Conservation (phyloP, 805 yeast species). For the Schwanniomyces sp. region DNA sequence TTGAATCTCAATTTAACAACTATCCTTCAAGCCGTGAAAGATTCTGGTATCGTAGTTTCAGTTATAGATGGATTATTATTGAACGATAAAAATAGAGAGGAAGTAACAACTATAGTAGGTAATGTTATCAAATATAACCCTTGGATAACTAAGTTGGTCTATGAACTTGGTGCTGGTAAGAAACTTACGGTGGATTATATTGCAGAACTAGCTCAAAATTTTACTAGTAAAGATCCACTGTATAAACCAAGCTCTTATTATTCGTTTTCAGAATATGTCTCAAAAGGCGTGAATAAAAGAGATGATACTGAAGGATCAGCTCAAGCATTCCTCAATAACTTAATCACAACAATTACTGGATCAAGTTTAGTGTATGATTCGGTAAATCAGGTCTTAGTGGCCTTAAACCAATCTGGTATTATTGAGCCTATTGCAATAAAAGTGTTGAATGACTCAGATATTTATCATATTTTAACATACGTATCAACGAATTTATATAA, state of each 20-base stretch:
- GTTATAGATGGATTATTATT: conserved; percentile 24
- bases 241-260: conserved; percentile 7
- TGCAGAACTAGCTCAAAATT: conserved; percentile 26
- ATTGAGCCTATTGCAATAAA: conserved; percentile 25
- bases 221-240: conserved; percentile 28
- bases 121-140: conserved; percentile 22
- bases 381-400: conserved; percentile 22
- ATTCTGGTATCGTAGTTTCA: conserved; percentile 27
- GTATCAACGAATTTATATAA: conserved; percentile 23
- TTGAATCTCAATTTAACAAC: conserved; percentile 22
- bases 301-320: conserved; percentile 28
- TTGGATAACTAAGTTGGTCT: conserved; percentile 29
- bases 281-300: not conserved
- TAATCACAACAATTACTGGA: conserved; percentile 21
- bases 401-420: conserved; percentile 31
- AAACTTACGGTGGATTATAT: conserved; percentile 27
- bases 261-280: conserved; percentile 4
- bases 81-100: conserved; percentile 27
- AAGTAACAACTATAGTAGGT: conserved; percentile 26
- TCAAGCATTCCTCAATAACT: conserved; percentile 27
- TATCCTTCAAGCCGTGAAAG: conserved; percentile 16
- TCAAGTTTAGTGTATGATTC: conserved; percentile 20
- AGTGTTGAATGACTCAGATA: conserved; percentile 22
- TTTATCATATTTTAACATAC: conserved; percentile 20
- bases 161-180: conserved; percentile 34